These are phyloP conservation scores for Darksidea phi DNA, from an alignment of 495 filamentous ascomycete species.

Conservation along the genomic window DNA sequence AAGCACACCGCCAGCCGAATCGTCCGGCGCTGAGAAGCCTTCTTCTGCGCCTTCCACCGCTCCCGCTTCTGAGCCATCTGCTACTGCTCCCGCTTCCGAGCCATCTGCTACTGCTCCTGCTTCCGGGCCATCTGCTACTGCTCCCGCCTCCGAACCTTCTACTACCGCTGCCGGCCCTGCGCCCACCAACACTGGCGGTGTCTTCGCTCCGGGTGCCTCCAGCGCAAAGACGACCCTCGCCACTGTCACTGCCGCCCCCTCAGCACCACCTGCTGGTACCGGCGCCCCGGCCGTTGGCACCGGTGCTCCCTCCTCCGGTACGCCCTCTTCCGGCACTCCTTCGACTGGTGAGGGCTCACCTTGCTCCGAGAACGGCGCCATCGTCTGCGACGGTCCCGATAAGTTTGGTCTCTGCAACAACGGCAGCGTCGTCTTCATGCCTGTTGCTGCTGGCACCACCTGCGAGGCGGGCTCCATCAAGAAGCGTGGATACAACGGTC, in stretches of 20 bases:
- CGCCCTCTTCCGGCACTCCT: constrained; percentile 1
- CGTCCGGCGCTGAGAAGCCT: neutral
- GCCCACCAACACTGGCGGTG: constrained; percentile 26
- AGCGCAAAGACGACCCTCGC: constrained; percentile 21
- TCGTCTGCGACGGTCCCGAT: constrained; percentile 34
- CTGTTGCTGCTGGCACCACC: constrained; percentile 39
- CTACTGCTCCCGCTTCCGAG: constrained; percentile 1
- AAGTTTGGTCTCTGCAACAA: constrained; percentile 41
- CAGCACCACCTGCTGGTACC: constrained; percentile 2
- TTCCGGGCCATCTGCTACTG: neutral
- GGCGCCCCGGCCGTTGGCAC: constrained; percentile 19
- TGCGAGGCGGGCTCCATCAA: constrained; percentile 35
- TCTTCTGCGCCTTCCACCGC: constrained; percentile 7
- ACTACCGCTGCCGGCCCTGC: neutral
- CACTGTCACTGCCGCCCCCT: constrained; percentile 18
- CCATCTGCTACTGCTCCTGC: neutral
- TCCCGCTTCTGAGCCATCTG: neutral
- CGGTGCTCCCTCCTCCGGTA: constrained; percentile 18
- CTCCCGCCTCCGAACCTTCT: neutral
- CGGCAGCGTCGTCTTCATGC: constrained; percentile 35
- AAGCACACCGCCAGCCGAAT: neutral
- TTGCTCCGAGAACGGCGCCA: constrained; percentile 35
- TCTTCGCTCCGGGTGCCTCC: constrained; percentile 32
- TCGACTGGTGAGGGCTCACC: constrained; percentile 11
- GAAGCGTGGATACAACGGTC: constrained; percentile 24